Evolutionary conservation across 495 filamentous ascomycete genomes (phyloP).

Genomic region (Penicillium waksmanii): DNA sequence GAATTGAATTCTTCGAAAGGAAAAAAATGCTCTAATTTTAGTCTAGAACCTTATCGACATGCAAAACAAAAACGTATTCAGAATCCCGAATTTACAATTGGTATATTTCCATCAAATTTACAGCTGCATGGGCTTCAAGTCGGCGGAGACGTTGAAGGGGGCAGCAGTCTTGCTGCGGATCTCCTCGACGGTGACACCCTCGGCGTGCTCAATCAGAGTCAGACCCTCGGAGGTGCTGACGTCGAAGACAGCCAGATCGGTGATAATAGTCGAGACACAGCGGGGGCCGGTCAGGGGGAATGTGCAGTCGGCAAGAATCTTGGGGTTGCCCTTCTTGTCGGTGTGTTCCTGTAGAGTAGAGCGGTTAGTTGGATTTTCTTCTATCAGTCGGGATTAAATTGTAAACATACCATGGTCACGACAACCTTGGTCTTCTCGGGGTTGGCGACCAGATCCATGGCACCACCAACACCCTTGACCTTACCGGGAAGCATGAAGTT

Average conservation of each 20-base stretch:
- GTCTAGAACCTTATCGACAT: conserved; percentile 2
- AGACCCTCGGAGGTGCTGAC: conserved; percentile 78
- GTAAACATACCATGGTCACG: conserved; percentile 66
- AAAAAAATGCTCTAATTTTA: conserved; percentile 5
- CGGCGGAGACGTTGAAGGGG: conserved; percentile 74
- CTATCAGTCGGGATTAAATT: not conserved
- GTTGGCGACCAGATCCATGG: conserved; percentile 90
- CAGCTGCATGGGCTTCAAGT: conserved; percentile 69
- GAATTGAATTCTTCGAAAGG: too few species aligned
- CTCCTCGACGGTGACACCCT: conserved; percentile 82
- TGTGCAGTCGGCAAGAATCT: conserved; percentile 79
- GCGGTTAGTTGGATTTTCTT: not conserved
- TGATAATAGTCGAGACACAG: conserved; percentile 88
- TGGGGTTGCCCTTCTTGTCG: conserved; percentile 85
- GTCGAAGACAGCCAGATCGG: conserved; percentile 84
- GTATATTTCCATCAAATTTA: conserved; percentile 8
- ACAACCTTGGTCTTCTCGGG: conserved; percentile 84
- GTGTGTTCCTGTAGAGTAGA: conserved; percentile 62
- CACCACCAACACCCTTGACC: conserved; percentile 90
- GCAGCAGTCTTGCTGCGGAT: conserved; percentile 85
- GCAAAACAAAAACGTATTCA: conserved; percentile 1
- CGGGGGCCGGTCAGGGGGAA: conserved; percentile 84
- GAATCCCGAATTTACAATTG: conserved; percentile 5
- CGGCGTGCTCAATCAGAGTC: conserved; percentile 78
- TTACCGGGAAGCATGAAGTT: conserved; percentile 82